Evolutionary conservation across 495 filamentous ascomycete species (phyloP).

Genomic region (Penicillium bialowiezense): DNA sequence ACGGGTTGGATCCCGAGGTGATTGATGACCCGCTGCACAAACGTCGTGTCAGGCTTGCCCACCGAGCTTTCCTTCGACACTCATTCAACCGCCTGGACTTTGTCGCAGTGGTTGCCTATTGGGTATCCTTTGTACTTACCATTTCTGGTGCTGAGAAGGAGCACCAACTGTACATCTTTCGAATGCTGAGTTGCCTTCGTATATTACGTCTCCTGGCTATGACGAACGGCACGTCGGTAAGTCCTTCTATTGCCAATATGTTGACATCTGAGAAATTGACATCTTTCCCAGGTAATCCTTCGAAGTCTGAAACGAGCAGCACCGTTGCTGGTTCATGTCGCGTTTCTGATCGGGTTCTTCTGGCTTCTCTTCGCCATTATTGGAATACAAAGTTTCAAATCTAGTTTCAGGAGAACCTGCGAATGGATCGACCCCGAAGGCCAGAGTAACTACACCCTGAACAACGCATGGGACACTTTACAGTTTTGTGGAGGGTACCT

Average conservation of each 20-base stretch:
- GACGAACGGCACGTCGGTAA: conserved; percentile 84
- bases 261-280: conserved; percentile 20
- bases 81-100: conserved; percentile 96
- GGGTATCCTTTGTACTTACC: conserved; percentile 78
- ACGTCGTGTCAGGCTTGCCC: conserved; percentile 78
- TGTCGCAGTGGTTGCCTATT: conserved; percentile 92
- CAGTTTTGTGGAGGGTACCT: conserved; percentile 88
- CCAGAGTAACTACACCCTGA: conserved; percentile 36
- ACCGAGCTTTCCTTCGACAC: conserved; percentile 89
- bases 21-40: conserved; percentile 71
- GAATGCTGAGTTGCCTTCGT: conserved; percentile 92
- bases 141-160: conserved; percentile 62
- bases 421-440: conserved; percentile 69
- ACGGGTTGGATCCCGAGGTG: conserved; percentile 48
- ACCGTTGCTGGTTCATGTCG: conserved; percentile 89
- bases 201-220: conserved; percentile 85
- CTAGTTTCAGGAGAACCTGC: conserved; percentile 82
- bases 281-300: conserved; percentile 66
- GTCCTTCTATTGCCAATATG: conserved; percentile 13
- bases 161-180: conserved; percentile 81
- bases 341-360: conserved; percentile 95
- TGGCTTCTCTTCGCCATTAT: conserved; percentile 98
- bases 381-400: conserved; percentile 96
- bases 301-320: conserved; percentile 94
- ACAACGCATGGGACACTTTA: conserved; percentile 51